Base-by-base conservation (phyloP, 2,329 filamentous ascomycete genomes). In the Ceratocystis colombiana region DNA sequence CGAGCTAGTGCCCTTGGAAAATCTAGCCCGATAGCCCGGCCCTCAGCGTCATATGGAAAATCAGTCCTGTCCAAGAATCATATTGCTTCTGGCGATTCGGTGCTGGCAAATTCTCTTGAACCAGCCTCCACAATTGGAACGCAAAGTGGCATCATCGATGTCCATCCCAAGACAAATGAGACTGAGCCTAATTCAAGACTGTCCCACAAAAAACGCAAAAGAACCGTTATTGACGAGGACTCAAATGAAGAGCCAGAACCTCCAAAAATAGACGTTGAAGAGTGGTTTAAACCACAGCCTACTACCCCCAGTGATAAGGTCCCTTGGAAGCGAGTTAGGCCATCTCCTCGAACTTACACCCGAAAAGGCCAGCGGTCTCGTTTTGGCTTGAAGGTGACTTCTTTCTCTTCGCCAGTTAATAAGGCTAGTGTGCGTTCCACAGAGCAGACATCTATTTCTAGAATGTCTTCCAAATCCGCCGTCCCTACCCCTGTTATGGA, bases 381-480 rank as follows among this genome's bases (percentile, higher is more conserved):
- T 20, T 20, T 30, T 53, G 44, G 28, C 25, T 22, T 12, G 55
- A 44, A 28, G n/a, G 25, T 45, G 10, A 41, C 30, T n/a, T 46
- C 45, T 64, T 41, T 44, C 62, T 69, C 62, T 17, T 68, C 57
- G 30, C 65, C 25, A 12, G 53, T 22, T n/a, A n/a, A 65, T 28
- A 46, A 65, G 20, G 41, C 64, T 5, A 57, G 30, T 12, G 64
- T 55, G n/a, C 41, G 64, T 8, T 28, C 44, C 8, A 28, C 12
- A n/a, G 33, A 30, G 7, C 62, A 46, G 25, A 20, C 25, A n/a
- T 8, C 15, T 7, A 12, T 33, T 7, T 28, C 22, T 15, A 48
- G 20, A 48, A 30, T 28, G n/a, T n/a, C 30, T 30, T 37, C 28
- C 20, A 59, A 59, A 59, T 2, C 28, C 17, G 17, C 15, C 2